Percentiles rank a stretch among this genome's conserved stretches.
These are phyloP conservation scores for Cicer yamashitae DNA, from an alignment of 306 rosid genomes.

Conservation along the genomic window DNA sequence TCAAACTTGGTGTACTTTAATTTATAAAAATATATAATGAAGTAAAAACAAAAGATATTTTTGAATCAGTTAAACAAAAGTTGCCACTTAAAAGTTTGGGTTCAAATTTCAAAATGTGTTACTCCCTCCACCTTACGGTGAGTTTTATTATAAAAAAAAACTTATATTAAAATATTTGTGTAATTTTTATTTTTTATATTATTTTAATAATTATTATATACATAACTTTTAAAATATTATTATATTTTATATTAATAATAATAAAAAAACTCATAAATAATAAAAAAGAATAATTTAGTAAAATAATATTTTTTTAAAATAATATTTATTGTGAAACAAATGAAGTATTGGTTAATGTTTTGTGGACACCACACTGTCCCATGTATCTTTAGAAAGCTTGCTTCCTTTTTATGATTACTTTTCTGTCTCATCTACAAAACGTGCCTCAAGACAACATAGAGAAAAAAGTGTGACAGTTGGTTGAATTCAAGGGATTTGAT, in stretches of 20 bases:
- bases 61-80: not conserved
- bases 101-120: constrained; percentile 3
- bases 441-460: constrained; percentile 41
- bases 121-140: too few species aligned
- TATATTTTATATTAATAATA: too few species aligned
- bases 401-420: not conserved
- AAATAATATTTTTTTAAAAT: too few species aligned
- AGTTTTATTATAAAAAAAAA: too few species aligned
- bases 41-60: not conserved
- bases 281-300: too few species aligned
- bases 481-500: constrained; percentile 46
- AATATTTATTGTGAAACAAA: too few species aligned
- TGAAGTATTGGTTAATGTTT: not conserved
- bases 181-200: too few species aligned
- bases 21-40: constrained; percentile 6
- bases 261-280: too few species aligned
- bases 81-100: constrained; percentile 15
- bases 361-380: constrained; percentile 39
- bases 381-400: constrained; percentile 40
- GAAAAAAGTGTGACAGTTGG: constrained; percentile 49
- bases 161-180: too few species aligned
- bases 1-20: constrained; percentile 30
- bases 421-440: constrained; percentile 48
- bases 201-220: too few species aligned
- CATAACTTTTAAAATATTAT: too few species aligned